Evolutionary conservation across 108 stramenopile genomes (phyloP).

Genomic region (Tribonema minus): DNA sequence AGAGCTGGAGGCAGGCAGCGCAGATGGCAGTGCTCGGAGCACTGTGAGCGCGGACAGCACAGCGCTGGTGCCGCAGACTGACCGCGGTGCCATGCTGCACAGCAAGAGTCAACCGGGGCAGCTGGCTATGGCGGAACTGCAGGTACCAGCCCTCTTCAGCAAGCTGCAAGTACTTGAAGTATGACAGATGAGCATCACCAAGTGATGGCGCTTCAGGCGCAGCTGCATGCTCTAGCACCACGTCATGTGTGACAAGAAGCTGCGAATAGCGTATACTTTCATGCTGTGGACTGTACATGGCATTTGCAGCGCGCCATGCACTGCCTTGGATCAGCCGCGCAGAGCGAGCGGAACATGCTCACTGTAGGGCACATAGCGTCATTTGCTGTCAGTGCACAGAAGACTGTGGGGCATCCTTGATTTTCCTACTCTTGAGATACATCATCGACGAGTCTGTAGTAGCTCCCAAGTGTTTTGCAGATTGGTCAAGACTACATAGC

Average conservation of each 20-base stretch:
- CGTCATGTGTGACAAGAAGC: not conserved
- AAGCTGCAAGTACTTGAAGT: constrained; percentile 11
- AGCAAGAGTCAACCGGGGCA: constrained; percentile 20
- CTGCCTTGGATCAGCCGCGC: not conserved
- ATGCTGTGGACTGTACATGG: not conserved
- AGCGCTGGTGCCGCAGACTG: not conserved
- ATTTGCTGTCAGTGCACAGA: too few relatives aligned
- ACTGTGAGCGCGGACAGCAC: not conserved
- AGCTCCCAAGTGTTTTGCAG: too few relatives aligned
- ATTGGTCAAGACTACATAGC: too few relatives aligned
- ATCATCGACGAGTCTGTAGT: too few relatives aligned
- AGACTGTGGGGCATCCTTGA: too few relatives aligned
- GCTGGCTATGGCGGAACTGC: constrained; percentile 16
- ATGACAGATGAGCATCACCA: not conserved
- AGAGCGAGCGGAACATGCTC: not conserved
- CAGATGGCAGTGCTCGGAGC: not conserved
- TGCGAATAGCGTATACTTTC: too few relatives aligned
- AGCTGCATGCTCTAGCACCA: not conserved
- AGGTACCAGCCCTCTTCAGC: constrained; percentile 3
- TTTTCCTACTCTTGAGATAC: too few relatives aligned
- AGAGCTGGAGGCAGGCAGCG: not conserved
- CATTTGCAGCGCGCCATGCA: not conserved
- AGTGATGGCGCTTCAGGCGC: not conserved
- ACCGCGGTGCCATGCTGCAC: constrained; percentile 16
- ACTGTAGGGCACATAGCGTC: not conserved